A percentile compares a stretch with the other conserved stretches of the same genome.
These are phyloP conservation scores for Aspergillus saccharolyticus DNA, from an alignment of 495 filamentous ascomycete species.

Conservation along the genomic window DNA sequence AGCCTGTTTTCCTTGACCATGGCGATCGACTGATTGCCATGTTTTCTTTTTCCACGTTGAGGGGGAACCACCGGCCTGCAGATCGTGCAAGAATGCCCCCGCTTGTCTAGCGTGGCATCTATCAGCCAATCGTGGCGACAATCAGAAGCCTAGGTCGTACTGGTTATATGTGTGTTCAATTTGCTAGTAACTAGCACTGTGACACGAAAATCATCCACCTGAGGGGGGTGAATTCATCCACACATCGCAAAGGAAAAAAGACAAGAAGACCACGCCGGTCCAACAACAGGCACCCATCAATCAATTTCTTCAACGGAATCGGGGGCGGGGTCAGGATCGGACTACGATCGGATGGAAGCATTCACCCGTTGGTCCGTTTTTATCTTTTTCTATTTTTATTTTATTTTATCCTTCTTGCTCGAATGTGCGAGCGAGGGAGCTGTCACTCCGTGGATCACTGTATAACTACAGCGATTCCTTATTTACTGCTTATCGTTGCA, in stretches of 20 bases:
- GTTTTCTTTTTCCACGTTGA: constrained; percentile 1
- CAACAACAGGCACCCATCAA: neutral
- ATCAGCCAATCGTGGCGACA: neutral
- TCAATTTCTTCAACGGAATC: neutral
- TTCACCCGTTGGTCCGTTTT: neutral
- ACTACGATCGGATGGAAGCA: neutral
- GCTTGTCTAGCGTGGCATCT: constrained; percentile 6
- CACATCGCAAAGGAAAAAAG: neutral
- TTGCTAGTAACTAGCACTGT: no score
- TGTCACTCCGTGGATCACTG: neutral
- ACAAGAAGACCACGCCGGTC: neutral
- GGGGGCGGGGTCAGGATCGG: constrained; percentile 1
- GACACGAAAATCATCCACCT: no score
- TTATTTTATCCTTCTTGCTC: neutral
- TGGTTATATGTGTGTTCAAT: neutral
- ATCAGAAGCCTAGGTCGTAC: constrained; percentile 3
- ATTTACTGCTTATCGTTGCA: no score
- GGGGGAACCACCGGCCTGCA: constrained; percentile 2
- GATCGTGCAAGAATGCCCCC: constrained; percentile 10
- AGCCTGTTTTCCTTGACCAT: neutral
- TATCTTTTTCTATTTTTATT: neutral
- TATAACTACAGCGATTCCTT: no score
- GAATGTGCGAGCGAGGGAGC: neutral
- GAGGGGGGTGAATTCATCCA: no score
- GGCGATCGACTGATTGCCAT: neutral